Evolutionary conservation across 176 grass and related monocot species (phyloP).

Genomic region (Oryza meyeriana): DNA sequence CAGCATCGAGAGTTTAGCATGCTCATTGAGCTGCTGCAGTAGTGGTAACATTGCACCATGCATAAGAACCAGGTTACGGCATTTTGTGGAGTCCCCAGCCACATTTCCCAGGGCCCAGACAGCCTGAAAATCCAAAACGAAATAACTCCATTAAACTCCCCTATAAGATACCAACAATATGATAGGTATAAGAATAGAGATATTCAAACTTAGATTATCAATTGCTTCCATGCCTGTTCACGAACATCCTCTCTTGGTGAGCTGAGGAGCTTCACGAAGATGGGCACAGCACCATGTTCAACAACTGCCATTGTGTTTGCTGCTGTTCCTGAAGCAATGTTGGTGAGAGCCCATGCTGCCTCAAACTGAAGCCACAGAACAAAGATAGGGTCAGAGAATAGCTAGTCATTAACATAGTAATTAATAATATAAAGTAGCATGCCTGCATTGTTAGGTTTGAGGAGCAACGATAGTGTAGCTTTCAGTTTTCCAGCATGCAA

Average conservation of each 20-base stretch:
- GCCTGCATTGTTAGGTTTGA: neutral
- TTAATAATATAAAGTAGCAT: neutral
- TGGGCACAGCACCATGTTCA: conserved; percentile 40
- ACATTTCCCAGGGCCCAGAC: conserved; percentile 69
- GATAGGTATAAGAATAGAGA: neutral
- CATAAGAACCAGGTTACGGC: conserved; percentile 44
- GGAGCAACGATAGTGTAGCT: neutral
- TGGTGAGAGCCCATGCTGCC: conserved; percentile 60
- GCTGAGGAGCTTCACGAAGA: conserved; percentile 57
- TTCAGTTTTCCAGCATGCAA: neutral
- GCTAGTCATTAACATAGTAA: neutral
- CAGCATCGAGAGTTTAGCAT: conserved; percentile 49
- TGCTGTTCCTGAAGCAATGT: conserved; percentile 52
- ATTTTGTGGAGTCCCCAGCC: conserved; percentile 47
- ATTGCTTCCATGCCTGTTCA: conserved; percentile 50
- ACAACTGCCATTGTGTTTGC: conserved; percentile 56
- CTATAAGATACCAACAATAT: neutral
- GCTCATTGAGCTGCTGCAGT: conserved; percentile 47
- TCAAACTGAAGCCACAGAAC: conserved; percentile 54
- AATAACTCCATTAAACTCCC: neutral
- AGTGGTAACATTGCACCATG: conserved; percentile 37
- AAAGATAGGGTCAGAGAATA: neutral
- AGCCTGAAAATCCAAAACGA: conserved; percentile 44
- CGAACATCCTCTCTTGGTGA: conserved; percentile 53
- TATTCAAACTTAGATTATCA: neutral